Conservation (phyloP, 2,329 filamentous ascomycete species). For the Coccinonectria pachysandricola region DNA sequence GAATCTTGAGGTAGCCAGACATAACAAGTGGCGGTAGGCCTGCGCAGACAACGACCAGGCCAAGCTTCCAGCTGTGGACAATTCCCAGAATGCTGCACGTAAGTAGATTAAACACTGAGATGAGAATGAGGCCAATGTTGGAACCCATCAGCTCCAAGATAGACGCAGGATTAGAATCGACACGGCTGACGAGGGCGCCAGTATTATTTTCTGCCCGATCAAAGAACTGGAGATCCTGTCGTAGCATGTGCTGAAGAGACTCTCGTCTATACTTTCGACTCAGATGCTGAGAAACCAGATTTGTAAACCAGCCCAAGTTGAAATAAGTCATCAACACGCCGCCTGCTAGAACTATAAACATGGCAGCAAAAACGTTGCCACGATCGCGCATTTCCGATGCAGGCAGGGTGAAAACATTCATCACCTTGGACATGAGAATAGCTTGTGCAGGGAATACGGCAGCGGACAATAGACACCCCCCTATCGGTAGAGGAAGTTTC, state of each 20-base stretch:
- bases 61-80: conserved; percentile 35
- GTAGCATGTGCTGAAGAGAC: conserved; percentile 18
- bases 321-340: conserved; percentile 33
- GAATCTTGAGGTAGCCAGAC: conserved; percentile 24
- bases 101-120: conserved; percentile 24
- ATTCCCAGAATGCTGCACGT: conserved; percentile 31
- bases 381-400: conserved; percentile 19
- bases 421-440: conserved; percentile 28
- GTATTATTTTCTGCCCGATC: conserved; percentile 28
- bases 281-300: conserved; percentile 15
- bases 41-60: conserved; percentile 33
- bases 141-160: conserved; percentile 30
- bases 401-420: conserved; percentile 27
- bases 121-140: conserved; percentile 26
- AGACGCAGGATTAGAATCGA: conserved; percentile 25
- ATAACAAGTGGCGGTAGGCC: conserved; percentile 24
- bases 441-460: conserved; percentile 31
- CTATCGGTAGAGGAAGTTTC: too few relatives aligned
- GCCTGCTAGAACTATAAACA: conserved; percentile 41
- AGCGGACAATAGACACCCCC: too few relatives aligned
- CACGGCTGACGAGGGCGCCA: conserved; percentile 22
- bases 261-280: conserved; percentile 21
- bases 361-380: conserved; percentile 41
- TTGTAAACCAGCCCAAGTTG: conserved; percentile 23
- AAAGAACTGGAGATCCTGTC: conserved; percentile 30